These are phyloP conservation scores for Saitozyma sp. DNA, from an alignment of 768 basidiomycete species.

Conservation along the genomic window DNA sequence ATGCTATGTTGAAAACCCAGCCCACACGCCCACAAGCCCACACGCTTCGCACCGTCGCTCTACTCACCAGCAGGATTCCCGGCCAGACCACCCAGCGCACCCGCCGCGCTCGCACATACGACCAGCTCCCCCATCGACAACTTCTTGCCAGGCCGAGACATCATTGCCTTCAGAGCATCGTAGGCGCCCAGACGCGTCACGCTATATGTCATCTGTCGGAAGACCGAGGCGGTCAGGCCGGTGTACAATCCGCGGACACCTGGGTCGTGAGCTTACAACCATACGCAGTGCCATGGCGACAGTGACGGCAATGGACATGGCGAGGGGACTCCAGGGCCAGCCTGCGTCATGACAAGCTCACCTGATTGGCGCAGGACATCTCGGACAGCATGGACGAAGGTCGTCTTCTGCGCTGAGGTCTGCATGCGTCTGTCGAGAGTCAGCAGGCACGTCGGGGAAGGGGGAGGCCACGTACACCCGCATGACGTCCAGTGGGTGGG, in stretches of 20 bases:
- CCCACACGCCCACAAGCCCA: too few relatives aligned
- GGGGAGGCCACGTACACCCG: constrained; percentile 32
- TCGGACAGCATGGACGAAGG: constrained; percentile 27
- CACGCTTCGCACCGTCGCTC: not conserved
- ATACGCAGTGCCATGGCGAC: not conserved
- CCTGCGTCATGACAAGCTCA: constrained; percentile 1
- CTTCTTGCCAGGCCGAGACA: constrained; percentile 31
- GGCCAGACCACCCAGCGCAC: constrained; percentile 46
- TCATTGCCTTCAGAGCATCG: constrained; percentile 39
- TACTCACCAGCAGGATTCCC: constrained; percentile 47
- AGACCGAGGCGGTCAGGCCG: constrained; percentile 46
- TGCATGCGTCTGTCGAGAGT: constrained; percentile 39
- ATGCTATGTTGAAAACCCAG: too few relatives aligned
- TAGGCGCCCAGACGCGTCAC: constrained; percentile 49
- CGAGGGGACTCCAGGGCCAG: not conserved
- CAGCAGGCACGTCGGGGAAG: not conserved
- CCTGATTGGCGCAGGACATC: constrained; percentile 28
- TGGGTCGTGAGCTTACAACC: constrained; percentile 5
- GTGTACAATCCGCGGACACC: constrained; percentile 49
- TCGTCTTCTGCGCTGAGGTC: constrained; percentile 33
- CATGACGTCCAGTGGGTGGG: constrained; percentile 47
- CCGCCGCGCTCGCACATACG: constrained; percentile 45
- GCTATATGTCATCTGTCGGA: constrained; percentile 47
- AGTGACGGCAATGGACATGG: too few relatives aligned
- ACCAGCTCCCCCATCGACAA: constrained; percentile 25